A percentile compares a stretch with the other conserved stretches of the same genome.
Evolutionary conservation across 164 flowering plant genomes (phyloP).

Genomic region (Stephania yunnanensis): DNA sequence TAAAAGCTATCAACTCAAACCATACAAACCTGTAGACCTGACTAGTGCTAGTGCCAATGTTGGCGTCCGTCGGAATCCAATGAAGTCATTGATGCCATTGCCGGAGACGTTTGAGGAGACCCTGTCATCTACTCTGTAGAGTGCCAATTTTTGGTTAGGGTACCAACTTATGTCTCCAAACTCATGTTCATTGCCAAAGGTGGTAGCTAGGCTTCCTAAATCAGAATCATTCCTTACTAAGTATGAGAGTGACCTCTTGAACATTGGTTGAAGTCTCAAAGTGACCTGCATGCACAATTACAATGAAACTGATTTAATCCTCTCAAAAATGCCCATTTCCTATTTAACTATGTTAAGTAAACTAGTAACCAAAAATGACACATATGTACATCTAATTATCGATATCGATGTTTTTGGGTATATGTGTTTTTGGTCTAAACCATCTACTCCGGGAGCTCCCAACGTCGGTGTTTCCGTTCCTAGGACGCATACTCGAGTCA

Average conservation of each 20-base stretch:
- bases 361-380: no score
- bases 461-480: no score
- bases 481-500: no score
- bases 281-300: slow-evolving; percentile 47
- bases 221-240: slow-evolving; percentile 33
- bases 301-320: not conserved
- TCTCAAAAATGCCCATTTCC: no score
- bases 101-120: slow-evolving; percentile 36
- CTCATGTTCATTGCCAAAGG: slow-evolving; percentile 53
- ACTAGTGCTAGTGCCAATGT: slow-evolving; percentile 23
- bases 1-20: not conserved
- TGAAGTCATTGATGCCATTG: slow-evolving; percentile 35
- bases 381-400: no score
- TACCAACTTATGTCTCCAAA: slow-evolving; percentile 35
- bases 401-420: no score
- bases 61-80: slow-evolving; percentile 41
- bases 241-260: slow-evolving; percentile 55
- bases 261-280: slow-evolving; percentile 44
- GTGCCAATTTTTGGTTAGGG: slow-evolving; percentile 41
- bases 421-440: no score
- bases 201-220: slow-evolving; percentile 36
- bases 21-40: slow-evolving; percentile 38
- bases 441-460: no score
- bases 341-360: no score
- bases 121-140: slow-evolving; percentile 53